These are phyloP conservation scores for Cinnamomum micranthum DNA, from an alignment of 164 flowering plant genomes.

Conservation along the genomic window DNA sequence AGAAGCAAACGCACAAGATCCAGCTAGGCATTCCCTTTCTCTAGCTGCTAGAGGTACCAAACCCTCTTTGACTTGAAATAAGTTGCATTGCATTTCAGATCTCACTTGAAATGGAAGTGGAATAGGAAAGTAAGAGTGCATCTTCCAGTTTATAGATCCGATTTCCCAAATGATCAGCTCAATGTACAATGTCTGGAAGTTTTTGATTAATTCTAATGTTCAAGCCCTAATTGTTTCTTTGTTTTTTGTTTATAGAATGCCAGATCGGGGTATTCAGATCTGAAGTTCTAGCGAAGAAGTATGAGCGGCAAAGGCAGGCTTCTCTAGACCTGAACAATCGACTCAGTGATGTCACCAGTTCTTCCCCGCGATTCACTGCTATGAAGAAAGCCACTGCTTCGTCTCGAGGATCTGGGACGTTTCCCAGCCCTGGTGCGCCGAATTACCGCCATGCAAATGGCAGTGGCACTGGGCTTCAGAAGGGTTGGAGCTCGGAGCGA, in stretches of 20 bases:
- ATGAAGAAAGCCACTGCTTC: constrained; percentile 46
- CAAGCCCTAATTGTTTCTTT: neutral
- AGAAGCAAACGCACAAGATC: constrained; percentile 50
- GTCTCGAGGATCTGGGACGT: constrained; percentile 37
- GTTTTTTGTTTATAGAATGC: constrained; percentile 43
- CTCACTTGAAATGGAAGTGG: neutral
- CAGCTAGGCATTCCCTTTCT: constrained; percentile 48
- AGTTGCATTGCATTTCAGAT: neutral
- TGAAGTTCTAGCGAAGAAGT: constrained; percentile 39
- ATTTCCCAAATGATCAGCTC: too few relatives aligned
- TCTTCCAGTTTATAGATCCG: too few relatives aligned
- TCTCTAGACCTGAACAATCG: constrained; percentile 61
- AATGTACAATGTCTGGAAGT: neutral
- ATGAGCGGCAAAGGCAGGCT: constrained; percentile 48
- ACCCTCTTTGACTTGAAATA: neutral
- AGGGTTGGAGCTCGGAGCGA: constrained; percentile 94
- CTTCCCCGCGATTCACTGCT: constrained; percentile 51
- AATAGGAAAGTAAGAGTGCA: neutral
- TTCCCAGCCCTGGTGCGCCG: constrained; percentile 80
- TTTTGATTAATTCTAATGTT: neutral
- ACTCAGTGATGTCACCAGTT: constrained; percentile 23
- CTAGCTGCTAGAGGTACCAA: neutral
- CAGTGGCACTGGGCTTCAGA: constrained; percentile 46
- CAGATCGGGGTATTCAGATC: constrained; percentile 65
- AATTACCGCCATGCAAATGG: constrained; percentile 41